Evolutionary conservation across 257 asterid genomes (phyloP).

Genomic region (Nicotiana attenuata): DNA sequence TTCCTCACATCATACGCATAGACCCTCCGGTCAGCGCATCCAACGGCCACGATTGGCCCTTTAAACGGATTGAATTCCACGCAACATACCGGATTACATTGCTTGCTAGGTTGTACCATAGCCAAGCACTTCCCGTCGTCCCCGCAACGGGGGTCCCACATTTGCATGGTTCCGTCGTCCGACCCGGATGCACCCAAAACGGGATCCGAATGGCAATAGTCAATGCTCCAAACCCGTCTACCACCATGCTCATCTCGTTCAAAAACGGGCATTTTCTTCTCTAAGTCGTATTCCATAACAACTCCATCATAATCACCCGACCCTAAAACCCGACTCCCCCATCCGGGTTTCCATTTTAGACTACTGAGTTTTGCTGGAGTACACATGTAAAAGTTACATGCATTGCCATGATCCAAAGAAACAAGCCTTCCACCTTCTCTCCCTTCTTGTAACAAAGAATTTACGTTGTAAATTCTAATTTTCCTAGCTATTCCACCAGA

Average conservation of each 20-base stretch:
- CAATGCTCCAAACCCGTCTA: slow-evolving; percentile 83
- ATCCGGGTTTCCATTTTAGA: slow-evolving; percentile 81
- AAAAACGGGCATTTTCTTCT: slow-evolving; percentile 59
- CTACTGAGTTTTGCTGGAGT: slow-evolving; percentile 90
- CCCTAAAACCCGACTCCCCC: slow-evolving; percentile 53
- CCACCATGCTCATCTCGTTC: slow-evolving; percentile 98
- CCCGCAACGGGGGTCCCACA: slow-evolving; percentile 80
- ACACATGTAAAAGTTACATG: slow-evolving; percentile 65
- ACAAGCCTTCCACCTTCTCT: not conserved
- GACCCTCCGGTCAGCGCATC: slow-evolving; percentile 62
- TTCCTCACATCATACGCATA: slow-evolving; percentile 62
- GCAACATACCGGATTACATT: slow-evolving; percentile 59
- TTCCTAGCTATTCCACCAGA: slow-evolving; percentile 88
- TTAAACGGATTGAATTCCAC: slow-evolving; percentile 76
- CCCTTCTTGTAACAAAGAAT: slow-evolving; percentile 12
- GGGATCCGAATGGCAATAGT: slow-evolving; percentile 51
- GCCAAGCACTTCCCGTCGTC: slow-evolving; percentile 31
- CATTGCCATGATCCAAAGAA: slow-evolving; percentile 40
- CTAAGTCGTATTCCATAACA: slow-evolving; percentile 76
- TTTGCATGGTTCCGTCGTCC: slow-evolving; percentile 88
- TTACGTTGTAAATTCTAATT: slow-evolving; percentile 50
- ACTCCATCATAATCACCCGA: slow-evolving; percentile 92
- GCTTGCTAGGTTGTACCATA: slow-evolving; percentile 38
- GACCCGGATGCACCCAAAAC: slow-evolving; percentile 81
- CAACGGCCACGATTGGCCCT: slow-evolving; percentile 41